Base-by-base conservation (phyloP, 1,139 yeast genomes). In the Maudiozyma humilis region DNA sequence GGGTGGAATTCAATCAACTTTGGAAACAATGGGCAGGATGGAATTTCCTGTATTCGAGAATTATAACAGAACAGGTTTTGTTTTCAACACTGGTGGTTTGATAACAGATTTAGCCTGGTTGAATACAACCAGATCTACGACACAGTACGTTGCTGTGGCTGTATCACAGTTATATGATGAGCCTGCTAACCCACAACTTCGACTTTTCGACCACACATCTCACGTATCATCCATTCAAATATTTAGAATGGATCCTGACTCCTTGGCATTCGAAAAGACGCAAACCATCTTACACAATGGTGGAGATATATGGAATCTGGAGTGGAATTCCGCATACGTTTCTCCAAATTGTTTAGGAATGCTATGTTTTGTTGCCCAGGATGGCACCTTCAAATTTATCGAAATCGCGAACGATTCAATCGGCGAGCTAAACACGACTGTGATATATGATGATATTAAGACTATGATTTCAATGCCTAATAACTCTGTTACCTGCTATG, bases 361-460 rank as follows among this genome's bases (percentile, higher is more conserved):
- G 0, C 53, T 82, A 15, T 74, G 75, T 1, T 80, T 79, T 14
- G 68, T 72, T 0, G 79, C 76, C 52, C 78, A 78, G 36, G 86
- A 82, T 59, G 94, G 94, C 0, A 62, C 68, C 3, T 62, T 79
- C 3, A 78, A 80, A 44, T 57, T 82, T 3, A 59, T 84, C 40
- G 72, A 72, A 44, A 61, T 79, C 0, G 46, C 42, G 38, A 50
- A 36, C 6, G 19, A 33, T 19, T 4, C 15, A 1, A 14, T 30
- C 15, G 15, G 23, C 14, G 31, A 42, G 10, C 20, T 36, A 14
- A 12, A 38, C 10, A 2, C 65, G 71, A 14, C 53, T 62, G 15
- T 54, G 62, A 60, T 60, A 51, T 51, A 64, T 33, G 51, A 53
- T 8, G 52, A 53, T 5, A 53, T 66, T 2, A 53, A 64, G 1